Conservation (phyloP, 768 basidiomycete species). For the Naganishia kalamii region DNA sequence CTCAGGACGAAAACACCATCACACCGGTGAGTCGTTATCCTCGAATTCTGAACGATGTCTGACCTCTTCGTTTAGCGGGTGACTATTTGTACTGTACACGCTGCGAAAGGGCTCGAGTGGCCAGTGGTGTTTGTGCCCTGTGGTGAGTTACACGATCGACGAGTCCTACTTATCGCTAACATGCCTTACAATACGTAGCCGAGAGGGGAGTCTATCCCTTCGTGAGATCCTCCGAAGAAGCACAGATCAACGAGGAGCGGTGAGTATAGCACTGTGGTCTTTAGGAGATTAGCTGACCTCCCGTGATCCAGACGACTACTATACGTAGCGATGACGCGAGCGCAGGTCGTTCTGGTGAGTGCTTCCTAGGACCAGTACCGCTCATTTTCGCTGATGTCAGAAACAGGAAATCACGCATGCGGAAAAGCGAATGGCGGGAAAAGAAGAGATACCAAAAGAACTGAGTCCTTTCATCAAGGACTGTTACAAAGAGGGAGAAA, state of each 20-base stretch:
- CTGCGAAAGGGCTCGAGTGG: constrained; percentile 88
- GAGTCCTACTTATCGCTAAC: constrained; percentile 48
- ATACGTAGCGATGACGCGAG: constrained; percentile 84
- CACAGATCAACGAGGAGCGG: constrained; percentile 78
- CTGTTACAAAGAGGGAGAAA: constrained; percentile 43
- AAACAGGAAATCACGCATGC: constrained; percentile 37
- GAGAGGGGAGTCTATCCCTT: constrained; percentile 72
- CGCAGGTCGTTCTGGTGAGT: constrained; percentile 59
- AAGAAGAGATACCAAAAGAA: constrained; percentile 53
- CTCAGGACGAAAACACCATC: constrained; percentile 51
- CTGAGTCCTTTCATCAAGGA: constrained; percentile 58
- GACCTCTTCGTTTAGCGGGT: constrained; percentile 57
- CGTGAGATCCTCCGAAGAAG: constrained; percentile 53
- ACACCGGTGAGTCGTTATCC: constrained; percentile 48
- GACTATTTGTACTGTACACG: constrained; percentile 76
- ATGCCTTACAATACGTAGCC: constrained; percentile 48
- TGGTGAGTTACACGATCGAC: constrained; percentile 23
- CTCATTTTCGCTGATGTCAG: neutral
- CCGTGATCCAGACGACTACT: constrained; percentile 60
- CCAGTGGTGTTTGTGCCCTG: constrained; percentile 65
- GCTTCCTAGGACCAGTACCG: neutral
- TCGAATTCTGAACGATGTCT: neutral
- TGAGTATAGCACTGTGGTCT: constrained; percentile 36
- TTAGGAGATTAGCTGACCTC: neutral
- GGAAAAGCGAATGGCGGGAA: constrained; percentile 46